These are phyloP conservation scores for Sphagnum fallax DNA, from an alignment of 228 moss, liverwort and hornwort species.

Conservation along the genomic window DNA sequence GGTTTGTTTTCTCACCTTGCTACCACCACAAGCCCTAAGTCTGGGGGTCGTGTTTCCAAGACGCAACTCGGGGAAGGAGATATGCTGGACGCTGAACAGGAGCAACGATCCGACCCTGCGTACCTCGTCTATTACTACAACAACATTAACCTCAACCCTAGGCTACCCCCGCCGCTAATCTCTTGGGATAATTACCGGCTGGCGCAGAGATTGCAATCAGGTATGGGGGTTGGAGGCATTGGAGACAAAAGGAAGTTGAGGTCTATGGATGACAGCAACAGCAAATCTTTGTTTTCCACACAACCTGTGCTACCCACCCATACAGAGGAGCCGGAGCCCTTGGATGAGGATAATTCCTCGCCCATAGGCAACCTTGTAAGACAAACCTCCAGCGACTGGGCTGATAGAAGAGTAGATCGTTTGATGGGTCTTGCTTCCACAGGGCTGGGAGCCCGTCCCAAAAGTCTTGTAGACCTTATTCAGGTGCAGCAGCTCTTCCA, in stretches of 20 bases:
- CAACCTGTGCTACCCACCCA: slow-evolving; percentile 90
- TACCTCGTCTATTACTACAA: slow-evolving; percentile 83
- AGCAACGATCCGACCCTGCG: slow-evolving; percentile 77
- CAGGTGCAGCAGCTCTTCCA: slow-evolving; percentile 27
- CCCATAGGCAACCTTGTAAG: slow-evolving; percentile 57
- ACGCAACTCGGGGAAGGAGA: slow-evolving; percentile 46
- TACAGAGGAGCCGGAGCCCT: slow-evolving; percentile 84
- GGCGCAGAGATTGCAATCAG: slow-evolving; percentile 68
- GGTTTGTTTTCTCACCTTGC: slow-evolving; percentile 51
- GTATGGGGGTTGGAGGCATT: slow-evolving; percentile 66
- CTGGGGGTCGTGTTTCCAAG: slow-evolving; percentile 23
- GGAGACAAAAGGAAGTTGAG: slow-evolving; percentile 88
- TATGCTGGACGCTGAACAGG: slow-evolving; percentile 65
- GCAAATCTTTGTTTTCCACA: slow-evolving; percentile 85
- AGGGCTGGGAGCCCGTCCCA: slow-evolving; percentile 82
- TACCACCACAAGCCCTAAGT: slow-evolving; percentile 33
- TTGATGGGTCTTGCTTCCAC: slow-evolving; percentile 46
- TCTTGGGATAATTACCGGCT: slow-evolving; percentile 86
- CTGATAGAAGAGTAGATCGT: slow-evolving; percentile 48
- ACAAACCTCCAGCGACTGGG: slow-evolving; percentile 68
- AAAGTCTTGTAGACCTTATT: slow-evolving; percentile 91
- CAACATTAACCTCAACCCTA: slow-evolving; percentile 83
- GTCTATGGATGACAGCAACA: slow-evolving; percentile 85
- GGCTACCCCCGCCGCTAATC: slow-evolving; percentile 78
- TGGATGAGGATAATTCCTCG: slow-evolving; percentile 71